phyloP scores from a whole-genome alignment of 805 yeast genomes.

The Hanseniaspora nectarophila region DNA sequence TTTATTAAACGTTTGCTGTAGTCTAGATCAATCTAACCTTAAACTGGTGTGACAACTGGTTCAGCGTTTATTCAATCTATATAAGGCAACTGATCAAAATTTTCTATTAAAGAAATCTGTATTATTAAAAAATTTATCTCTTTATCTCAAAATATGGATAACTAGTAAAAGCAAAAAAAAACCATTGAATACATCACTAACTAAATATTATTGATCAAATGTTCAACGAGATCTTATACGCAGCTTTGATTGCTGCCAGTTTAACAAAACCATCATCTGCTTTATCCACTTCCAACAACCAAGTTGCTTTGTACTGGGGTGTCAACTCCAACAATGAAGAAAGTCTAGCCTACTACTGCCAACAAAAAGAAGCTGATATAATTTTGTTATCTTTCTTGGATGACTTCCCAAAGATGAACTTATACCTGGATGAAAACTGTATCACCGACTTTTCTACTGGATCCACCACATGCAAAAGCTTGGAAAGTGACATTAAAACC shows the following conservation, averaged over 20 bases:
- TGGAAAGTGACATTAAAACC: conserved; percentile 55
- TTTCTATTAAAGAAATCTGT: no score
- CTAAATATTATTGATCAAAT: not conserved
- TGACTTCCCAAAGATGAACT: conserved; percentile 42
- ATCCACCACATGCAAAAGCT: conserved; percentile 38
- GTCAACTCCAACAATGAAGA: conserved; percentile 60
- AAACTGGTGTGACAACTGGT: no score
- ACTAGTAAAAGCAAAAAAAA: no score
- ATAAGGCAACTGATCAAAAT: no score
- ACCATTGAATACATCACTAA: not conserved
- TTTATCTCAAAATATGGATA: no score
- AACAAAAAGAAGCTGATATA: conserved; percentile 41
- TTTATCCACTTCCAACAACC: conserved; percentile 33
- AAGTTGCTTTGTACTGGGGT: conserved; percentile 83
- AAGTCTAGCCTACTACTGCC: conserved; percentile 21
- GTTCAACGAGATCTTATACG: not conserved
- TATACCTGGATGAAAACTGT: conserved; percentile 51
- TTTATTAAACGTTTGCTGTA: no score
- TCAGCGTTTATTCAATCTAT: no score
- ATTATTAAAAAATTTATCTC: no score
- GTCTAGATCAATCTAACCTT: no score
- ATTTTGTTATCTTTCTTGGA: conserved; percentile 59
- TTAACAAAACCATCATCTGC: not conserved
- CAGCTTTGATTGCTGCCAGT: not conserved
- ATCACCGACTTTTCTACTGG: conserved; percentile 30